These are phyloP conservation scores for Erucastrum elatum DNA, from an alignment of 345 rosid species.

Conservation along the genomic window DNA sequence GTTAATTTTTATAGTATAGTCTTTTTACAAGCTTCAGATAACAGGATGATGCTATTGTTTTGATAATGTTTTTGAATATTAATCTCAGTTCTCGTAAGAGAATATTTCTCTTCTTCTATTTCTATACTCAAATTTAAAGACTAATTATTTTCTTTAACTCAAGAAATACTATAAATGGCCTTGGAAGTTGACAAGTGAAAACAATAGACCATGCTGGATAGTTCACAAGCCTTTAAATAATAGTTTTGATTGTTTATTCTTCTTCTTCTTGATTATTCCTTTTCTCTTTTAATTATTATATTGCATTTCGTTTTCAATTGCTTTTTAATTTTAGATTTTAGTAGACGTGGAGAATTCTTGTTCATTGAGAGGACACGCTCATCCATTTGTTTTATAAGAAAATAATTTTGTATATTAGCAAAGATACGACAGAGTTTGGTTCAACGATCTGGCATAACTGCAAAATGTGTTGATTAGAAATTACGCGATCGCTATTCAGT, in stretches of 20 bases:
- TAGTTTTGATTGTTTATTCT: slow-evolving; percentile 8
- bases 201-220: slow-evolving; percentile 31
- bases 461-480: slow-evolving; percentile 1
- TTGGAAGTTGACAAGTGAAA: slow-evolving; percentile 36
- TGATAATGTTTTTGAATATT: background rate
- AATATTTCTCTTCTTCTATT: background rate
- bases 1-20: background rate
- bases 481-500: slow-evolving; percentile 5
- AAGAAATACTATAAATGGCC: slow-evolving; percentile 40
- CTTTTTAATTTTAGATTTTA: slow-evolving; percentile 34
- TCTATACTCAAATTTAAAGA: background rate
- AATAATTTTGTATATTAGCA: slow-evolving; percentile 13
- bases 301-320: slow-evolving; percentile 30
- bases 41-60: background rate
- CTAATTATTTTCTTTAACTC: slow-evolving; percentile 56
- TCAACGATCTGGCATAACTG: slow-evolving; percentile 28
- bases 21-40: no score
- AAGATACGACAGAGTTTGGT: slow-evolving; percentile 30
- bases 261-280: slow-evolving; percentile 38
- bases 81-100: background rate
- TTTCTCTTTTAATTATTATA: background rate
- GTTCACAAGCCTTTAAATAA: slow-evolving; percentile 26
- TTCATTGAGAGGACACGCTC: slow-evolving; percentile 23
- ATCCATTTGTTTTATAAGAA: background rate
- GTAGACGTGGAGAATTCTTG: slow-evolving; percentile 43